A percentile compares a stretch with the other conserved stretches of the same genome.
phyloP scores from a whole-genome alignment of 257 asterid species.

The Catharanthus roseus region DNA sequence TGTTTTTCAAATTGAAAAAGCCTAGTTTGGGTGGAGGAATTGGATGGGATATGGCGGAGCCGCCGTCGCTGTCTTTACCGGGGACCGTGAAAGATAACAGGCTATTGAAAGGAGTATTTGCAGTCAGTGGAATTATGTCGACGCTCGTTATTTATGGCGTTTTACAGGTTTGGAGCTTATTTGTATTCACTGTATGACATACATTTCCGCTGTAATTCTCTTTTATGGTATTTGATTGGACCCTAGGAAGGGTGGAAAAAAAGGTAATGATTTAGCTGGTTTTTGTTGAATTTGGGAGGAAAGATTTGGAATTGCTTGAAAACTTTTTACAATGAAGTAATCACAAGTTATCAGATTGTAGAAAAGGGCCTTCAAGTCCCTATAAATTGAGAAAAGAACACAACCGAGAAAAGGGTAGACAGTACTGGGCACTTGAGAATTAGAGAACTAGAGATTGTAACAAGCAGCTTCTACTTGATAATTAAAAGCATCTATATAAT shows the following conservation, averaged over 20 bases:
- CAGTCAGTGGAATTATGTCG: slow-evolving; percentile 85
- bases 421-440: neutral
- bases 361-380: neutral
- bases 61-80: slow-evolving; percentile 35
- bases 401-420: neutral
- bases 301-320: neutral
- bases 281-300: neutral
- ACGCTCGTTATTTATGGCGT: slow-evolving; percentile 85
- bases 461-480: neutral
- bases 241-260: neutral
- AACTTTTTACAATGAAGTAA: neutral
- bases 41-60: slow-evolving; percentile 77
- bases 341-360: neutral
- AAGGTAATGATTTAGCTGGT: neutral
- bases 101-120: slow-evolving; percentile 56
- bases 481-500: neutral
- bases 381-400: neutral
- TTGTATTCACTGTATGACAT: neutral
- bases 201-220: neutral
- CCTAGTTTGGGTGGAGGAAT: slow-evolving; percentile 23
- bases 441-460: neutral
- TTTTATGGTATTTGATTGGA: neutral
- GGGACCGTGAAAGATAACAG: slow-evolving; percentile 53
- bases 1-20: neutral
- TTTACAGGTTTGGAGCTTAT: slow-evolving; percentile 54